Conservation (phyloP, 805 yeast genomes). For the Torulaspora delbrueckii region DNA sequence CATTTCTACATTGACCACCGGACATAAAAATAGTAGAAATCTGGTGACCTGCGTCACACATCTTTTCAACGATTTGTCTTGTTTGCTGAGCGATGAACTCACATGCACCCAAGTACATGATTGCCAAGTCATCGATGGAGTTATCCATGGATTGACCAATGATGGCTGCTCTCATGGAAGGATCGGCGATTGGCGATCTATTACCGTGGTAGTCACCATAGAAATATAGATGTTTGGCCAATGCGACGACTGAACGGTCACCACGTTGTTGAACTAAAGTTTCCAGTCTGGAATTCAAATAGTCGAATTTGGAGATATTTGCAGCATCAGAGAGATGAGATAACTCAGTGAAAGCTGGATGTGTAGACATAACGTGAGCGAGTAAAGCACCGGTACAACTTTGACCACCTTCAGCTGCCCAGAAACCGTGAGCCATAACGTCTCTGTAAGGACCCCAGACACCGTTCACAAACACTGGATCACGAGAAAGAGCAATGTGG, state of each 20-base stretch:
- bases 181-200: conserved; percentile 96
- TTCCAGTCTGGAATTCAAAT: conserved; percentile 71
- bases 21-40: conserved; percentile 77
- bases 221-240: conserved; percentile 81
- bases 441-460: conserved; percentile 99
- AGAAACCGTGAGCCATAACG: conserved; percentile 80
- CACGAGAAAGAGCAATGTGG: conserved; percentile 80
- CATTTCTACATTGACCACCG: conserved; percentile 96
- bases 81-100: conserved; percentile 98
- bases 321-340: conserved; percentile 62
- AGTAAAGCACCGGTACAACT: conserved; percentile 93
- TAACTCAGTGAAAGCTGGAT: conserved; percentile 80
- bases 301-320: conserved; percentile 73
- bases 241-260: conserved; percentile 66
- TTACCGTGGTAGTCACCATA: conserved; percentile 97
- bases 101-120: conserved; percentile 86
- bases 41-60: conserved; percentile 75
- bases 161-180: conserved; percentile 84
- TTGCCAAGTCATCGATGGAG: conserved; percentile 77
- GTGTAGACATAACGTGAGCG: conserved; percentile 80
- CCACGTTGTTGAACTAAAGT: conserved; percentile 51
- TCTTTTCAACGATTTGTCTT: conserved; percentile 83
- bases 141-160: conserved; percentile 91
- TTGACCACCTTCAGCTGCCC: conserved; percentile 99
- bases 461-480: conserved; percentile 87